Conservation (phyloP, 208 protist genomes). For the Leishmania gerbilli region DNA sequence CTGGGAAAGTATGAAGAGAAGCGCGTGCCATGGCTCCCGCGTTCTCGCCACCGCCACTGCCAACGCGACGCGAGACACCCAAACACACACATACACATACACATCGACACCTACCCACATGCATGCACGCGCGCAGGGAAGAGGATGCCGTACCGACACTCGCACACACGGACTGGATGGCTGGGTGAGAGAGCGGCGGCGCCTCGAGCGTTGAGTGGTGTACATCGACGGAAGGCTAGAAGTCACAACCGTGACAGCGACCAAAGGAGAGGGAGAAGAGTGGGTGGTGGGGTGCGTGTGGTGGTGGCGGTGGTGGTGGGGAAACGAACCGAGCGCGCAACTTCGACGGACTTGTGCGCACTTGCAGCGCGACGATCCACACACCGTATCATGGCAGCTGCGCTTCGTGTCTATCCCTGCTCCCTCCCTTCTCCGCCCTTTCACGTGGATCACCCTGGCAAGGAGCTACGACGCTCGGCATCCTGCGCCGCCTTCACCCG, state of each 20-base stretch:
- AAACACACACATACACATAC: neutral
- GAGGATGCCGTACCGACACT: neutral
- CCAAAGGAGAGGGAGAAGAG: neutral
- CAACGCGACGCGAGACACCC: neutral
- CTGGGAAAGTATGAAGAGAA: neutral
- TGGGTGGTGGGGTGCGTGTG: neutral
- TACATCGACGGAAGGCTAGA: neutral
- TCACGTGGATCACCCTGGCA: conserved; percentile 1
- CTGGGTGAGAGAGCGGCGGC: neutral
- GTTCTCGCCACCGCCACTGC: neutral
- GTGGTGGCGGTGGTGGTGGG: too few relatives aligned
- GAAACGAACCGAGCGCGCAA: neutral
- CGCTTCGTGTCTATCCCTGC: neutral
- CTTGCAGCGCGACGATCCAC: neutral
- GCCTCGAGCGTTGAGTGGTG: neutral
- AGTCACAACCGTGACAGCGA: neutral
- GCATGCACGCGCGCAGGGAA: neutral
- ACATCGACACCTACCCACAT: neutral
- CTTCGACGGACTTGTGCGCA: neutral
- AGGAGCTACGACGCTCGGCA: conserved; percentile 34
- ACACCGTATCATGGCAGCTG: neutral
- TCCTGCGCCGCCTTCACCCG: conserved; percentile 41
- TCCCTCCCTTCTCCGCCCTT: neutral
- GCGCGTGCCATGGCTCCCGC: neutral
- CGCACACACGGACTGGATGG: neutral